Evolutionary conservation across 768 basidiomycete species (phyloP).

Genomic region (Tubosaeta sp.): DNA sequence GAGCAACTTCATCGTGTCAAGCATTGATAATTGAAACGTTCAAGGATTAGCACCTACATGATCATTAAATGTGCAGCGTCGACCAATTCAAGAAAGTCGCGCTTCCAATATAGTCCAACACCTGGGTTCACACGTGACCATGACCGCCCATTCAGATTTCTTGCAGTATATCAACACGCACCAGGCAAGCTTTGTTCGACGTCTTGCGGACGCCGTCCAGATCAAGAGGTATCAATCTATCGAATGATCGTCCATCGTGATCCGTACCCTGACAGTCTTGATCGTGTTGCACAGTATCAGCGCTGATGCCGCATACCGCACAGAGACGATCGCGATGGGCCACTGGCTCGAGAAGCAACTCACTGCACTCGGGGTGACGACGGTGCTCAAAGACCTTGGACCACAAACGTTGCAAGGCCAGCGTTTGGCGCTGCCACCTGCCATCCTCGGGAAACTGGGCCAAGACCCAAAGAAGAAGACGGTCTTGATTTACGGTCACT

Average conservation of each 20-base stretch:
- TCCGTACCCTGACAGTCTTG: not conserved
- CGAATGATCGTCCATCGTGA: not conserved
- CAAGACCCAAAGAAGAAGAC: conserved; percentile 89
- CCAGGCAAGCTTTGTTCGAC: conserved; percentile 67
- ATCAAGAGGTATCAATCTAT: conserved; percentile 60
- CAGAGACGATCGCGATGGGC: conserved; percentile 83
- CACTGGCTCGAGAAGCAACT: conserved; percentile 75
- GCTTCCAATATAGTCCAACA: no score
- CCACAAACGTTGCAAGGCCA: conserved; percentile 70
- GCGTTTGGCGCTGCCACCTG: conserved; percentile 72
- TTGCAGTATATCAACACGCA: conserved; percentile 61
- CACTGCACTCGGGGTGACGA: conserved; percentile 72
- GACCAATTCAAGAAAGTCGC: no score
- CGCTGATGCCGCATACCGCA: conserved; percentile 64
- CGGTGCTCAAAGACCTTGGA: conserved; percentile 72
- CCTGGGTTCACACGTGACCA: not conserved
- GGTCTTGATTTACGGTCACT: conserved; percentile 89
- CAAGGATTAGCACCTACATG: no score
- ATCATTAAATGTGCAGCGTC: no score
- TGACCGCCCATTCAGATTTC: conserved; percentile 27
- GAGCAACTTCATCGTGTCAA: no score
- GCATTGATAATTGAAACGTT: no score
- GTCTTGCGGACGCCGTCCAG: conserved; percentile 76
- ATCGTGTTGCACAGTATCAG: conserved; percentile 46
- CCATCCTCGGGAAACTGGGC: conserved; percentile 77